Evolutionary conservation across 495 filamentous ascomycete species (phyloP), one percentile per base, ranked within the genome.

Genomic region (Elaphomyces granulatus): DNA sequence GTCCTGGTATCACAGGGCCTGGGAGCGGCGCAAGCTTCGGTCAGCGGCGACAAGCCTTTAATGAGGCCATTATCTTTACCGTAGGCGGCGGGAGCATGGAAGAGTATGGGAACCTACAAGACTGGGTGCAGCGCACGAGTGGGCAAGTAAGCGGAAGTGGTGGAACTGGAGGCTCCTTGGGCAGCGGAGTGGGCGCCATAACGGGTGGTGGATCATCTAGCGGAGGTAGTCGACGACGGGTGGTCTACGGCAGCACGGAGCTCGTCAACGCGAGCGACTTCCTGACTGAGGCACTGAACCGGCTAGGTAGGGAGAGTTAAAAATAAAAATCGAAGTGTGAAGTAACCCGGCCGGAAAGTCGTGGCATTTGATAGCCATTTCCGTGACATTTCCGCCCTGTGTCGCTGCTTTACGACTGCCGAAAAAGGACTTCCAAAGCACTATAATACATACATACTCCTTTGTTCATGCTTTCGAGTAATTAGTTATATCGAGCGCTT

Each of bases 51-150:
- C 92, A 96, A 48, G 87, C 86, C 2, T 99, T 93, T 54, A 84
- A 78, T 20, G 92, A 99, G 51, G 88, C 90, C 6, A 80, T 96
- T 41, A 92, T 96, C 19, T 96, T 99, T 51, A 92, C 86, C 12
- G 88, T 99, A 15, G 90, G 90, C 8, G 90, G 90, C 38, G 90
- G 92, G 17, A 94, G 86, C 50, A 95, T 95, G 87, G 92, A 96
- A 49, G 92, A 99, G 56, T 99, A 99, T 58, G 87, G 87, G 10
- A 99, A 99, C 55, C 56, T 99, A 54, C 85, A 93, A 53, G 90
- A 96, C 52, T 99, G 92, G 92, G 83, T 86, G 6, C 73, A 75
- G 54, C 72, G 87, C 39, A 81, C 80, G 4, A 75, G 68, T 39
- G 69, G 71, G 26, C 67, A 68, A 30, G 55, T 54, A 15, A 55